A percentile compares a stretch with the other conserved stretches of the same genome.
Conservation (phyloP, 1,139 yeast species). For the Yamadazyma friedrichii region DNA sequence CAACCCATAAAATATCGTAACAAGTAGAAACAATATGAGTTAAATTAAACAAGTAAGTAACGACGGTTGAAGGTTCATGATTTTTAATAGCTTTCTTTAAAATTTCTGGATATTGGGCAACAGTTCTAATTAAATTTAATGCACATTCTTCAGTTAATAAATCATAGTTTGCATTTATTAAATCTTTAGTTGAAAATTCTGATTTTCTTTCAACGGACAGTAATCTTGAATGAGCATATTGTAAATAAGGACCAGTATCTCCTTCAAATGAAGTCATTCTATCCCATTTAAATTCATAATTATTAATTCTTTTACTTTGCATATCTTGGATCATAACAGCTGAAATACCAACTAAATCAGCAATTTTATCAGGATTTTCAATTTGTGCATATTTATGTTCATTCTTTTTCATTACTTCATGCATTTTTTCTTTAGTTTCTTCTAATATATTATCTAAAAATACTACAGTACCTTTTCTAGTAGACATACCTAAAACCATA, state of each 20-base stretch:
- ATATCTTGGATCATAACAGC: slow-evolving; percentile 99
- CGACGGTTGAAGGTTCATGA: slow-evolving; percentile 91
- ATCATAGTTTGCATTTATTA: slow-evolving; percentile 61
- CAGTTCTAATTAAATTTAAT: slow-evolving; percentile 65
- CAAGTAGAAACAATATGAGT: slow-evolving; percentile 94
- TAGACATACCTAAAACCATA: slow-evolving; percentile 98
- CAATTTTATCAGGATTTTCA: slow-evolving; percentile 91
- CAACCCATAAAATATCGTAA: slow-evolving; percentile 95
- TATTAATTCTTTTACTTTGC: slow-evolving; percentile 96
- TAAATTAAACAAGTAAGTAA: slow-evolving; percentile 87
- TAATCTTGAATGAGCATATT: slow-evolving; percentile 97
- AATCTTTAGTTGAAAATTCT: slow-evolving; percentile 44
- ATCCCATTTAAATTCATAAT: slow-evolving; percentile 96
- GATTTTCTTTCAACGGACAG: slow-evolving; percentile 93
- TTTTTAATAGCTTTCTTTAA: slow-evolving; percentile 81
- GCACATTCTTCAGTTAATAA: slow-evolving; percentile 79
- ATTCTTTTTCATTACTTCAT: slow-evolving; percentile 94
- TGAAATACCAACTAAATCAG: slow-evolving; percentile 93
- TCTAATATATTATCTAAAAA: slow-evolving; percentile 92
- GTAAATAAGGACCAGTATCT: slow-evolving; percentile 98
- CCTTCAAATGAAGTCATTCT: slow-evolving; percentile 99
- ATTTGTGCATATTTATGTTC: slow-evolving; percentile 90
- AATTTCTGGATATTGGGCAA: slow-evolving; percentile 91
- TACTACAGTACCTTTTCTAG: slow-evolving; percentile 97
- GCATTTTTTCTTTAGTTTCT: slow-evolving; percentile 94